Conservation (phyloP, 2,329 filamentous ascomycete genomes). For the Cyphellophora europaea region DNA sequence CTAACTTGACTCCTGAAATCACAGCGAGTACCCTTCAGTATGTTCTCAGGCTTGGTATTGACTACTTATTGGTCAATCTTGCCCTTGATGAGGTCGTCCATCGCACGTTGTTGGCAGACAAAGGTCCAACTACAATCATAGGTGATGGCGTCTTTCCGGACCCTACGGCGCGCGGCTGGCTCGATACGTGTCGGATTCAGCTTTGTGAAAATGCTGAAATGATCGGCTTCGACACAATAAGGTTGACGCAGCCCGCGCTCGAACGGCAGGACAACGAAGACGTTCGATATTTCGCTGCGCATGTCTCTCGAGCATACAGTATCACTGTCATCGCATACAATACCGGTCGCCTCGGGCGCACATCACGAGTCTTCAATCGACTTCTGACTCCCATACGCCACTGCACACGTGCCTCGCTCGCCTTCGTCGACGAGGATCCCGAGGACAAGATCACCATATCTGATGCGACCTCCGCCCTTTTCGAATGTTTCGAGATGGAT, state of each 20-base stretch:
- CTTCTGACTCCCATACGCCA: slow-evolving; percentile 16
- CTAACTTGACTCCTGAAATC: slow-evolving; percentile 8
- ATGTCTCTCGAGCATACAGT: too few species aligned
- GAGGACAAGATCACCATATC: not conserved
- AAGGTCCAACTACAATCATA: slow-evolving; percentile 30
- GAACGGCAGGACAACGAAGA: not conserved
- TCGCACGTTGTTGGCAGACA: slow-evolving; percentile 19
- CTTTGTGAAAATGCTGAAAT: not conserved
- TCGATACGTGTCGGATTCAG: not conserved
- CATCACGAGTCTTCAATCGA: slow-evolving; percentile 18
- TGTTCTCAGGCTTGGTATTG: slow-evolving; percentile 26
- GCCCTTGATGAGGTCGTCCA: slow-evolving; percentile 16
- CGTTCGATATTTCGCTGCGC: not conserved
- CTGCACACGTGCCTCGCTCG: slow-evolving; percentile 2
- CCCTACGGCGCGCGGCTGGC: slow-evolving; percentile 13
- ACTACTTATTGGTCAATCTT: slow-evolving; percentile 27
- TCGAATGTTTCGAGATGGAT: slow-evolving; percentile 10
- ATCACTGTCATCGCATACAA: slow-evolving; percentile 19
- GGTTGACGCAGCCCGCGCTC: not conserved
- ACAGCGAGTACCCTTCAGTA: slow-evolving; percentile 27
- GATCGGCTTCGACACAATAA: not conserved
- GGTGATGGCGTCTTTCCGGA: slow-evolving; percentile 24
- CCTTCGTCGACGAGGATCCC: slow-evolving; percentile 9
- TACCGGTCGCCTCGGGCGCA: slow-evolving; percentile 10
- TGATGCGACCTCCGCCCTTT: slow-evolving; percentile 3